These are phyloP conservation scores for Penicillium freii DNA, from an alignment of 2,329 filamentous ascomycete species.

Conservation along the genomic window DNA sequence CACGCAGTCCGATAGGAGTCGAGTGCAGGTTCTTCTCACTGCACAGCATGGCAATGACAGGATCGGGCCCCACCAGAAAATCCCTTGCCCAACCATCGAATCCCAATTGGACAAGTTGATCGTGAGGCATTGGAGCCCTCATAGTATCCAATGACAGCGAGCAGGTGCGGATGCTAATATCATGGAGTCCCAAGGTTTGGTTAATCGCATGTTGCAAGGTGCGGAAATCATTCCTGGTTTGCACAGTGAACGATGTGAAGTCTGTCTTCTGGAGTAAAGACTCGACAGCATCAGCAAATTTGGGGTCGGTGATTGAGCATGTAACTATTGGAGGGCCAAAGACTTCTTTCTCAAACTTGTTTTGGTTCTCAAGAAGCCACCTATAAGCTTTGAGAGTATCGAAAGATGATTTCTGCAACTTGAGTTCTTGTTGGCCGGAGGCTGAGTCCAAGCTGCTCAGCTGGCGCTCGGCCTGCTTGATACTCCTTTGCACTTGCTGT, in stretches of 20 bases:
- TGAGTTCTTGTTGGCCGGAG: slow-evolving; percentile 68
- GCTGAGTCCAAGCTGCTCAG: slow-evolving; percentile 67
- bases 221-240: slow-evolving; percentile 71
- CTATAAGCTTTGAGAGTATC: slow-evolving; percentile 72
- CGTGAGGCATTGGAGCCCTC: slow-evolving; percentile 52
- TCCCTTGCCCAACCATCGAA: slow-evolving; percentile 80
- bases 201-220: slow-evolving; percentile 67
- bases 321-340: slow-evolving; percentile 78
- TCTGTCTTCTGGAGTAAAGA: slow-evolving; percentile 55
- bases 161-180: slow-evolving; percentile 68
- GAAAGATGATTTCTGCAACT: slow-evolving; percentile 58
- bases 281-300: slow-evolving; percentile 63
- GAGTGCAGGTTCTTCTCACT: slow-evolving; percentile 66
- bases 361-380: slow-evolving; percentile 73
- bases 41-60: slow-evolving; percentile 86
- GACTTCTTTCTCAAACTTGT: slow-evolving; percentile 70
- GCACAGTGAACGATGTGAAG: slow-evolving; percentile 67
- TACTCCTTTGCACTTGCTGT: slow-evolving; percentile 35
- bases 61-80: slow-evolving; percentile 73
- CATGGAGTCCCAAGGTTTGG: slow-evolving; percentile 62
- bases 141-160: slow-evolving; percentile 56
- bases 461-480: slow-evolving; percentile 48
- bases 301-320: slow-evolving; percentile 73
- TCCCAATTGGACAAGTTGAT: slow-evolving; percentile 59
- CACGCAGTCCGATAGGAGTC: slow-evolving; percentile 62